A percentile compares a stretch with the other conserved stretches of the same genome.
phyloP scores from a whole-genome alignment of 225 moss, liverwort and hornwort genomes.

The Lunularia cruciata region DNA sequence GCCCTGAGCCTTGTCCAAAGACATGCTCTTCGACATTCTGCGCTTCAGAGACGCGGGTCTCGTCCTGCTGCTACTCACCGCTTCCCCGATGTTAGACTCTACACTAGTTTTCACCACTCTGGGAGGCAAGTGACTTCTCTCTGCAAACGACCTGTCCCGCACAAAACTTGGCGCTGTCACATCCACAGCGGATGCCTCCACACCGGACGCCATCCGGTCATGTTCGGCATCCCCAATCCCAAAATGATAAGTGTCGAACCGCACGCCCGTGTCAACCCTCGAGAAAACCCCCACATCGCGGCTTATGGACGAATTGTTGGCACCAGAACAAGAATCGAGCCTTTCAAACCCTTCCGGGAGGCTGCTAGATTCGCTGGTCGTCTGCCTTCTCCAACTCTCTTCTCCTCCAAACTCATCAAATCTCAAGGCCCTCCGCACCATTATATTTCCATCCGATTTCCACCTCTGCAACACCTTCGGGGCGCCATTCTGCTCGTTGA shows the following conservation, averaged over 20 bases:
- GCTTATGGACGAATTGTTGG: not conserved
- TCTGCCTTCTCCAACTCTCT: conserved; percentile 28
- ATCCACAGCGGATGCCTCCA: conserved; percentile 29
- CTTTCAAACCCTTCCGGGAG: conserved; percentile 20
- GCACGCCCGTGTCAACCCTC: not conserved
- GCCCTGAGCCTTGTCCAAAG: conserved; percentile 4
- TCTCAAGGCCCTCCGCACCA: conserved; percentile 12
- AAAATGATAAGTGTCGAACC: conserved; percentile 17
- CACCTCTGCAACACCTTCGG: conserved; percentile 14
- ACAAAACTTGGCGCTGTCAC: conserved; percentile 41
- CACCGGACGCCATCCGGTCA: not conserved
- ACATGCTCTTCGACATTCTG: conserved; percentile 12
- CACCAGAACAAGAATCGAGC: conserved; percentile 7
- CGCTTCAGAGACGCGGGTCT: conserved; percentile 31
- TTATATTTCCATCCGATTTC: conserved; percentile 18
- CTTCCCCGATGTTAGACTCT: conserved; percentile 2
- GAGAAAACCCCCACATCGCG: conserved; percentile 2
- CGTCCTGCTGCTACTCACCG: conserved; percentile 10
- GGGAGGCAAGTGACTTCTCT: conserved; percentile 8
- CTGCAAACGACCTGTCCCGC: conserved; percentile 21
- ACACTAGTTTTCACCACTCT: not conserved
- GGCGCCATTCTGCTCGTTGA: not conserved
- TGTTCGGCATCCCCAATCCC: not conserved
- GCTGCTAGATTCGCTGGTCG: not conserved
- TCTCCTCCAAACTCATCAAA: conserved; percentile 26